phyloP scores from a whole-genome alignment of 2,329 filamentous ascomycete genomes.

The Waltergamsia citrina region DNA sequence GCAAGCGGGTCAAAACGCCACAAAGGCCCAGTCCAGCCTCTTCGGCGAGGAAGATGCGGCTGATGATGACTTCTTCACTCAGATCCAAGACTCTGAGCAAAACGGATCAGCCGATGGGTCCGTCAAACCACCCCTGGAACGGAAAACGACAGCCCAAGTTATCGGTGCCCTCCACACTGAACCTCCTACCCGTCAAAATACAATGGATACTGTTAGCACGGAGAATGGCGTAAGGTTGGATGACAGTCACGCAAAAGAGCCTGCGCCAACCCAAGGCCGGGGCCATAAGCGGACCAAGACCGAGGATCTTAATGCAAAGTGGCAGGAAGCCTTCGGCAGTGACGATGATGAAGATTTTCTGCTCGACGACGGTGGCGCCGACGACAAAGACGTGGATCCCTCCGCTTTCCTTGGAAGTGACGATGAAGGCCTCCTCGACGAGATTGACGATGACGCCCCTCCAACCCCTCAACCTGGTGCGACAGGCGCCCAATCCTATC shows the following conservation, averaged over 20 bases:
- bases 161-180: constrained; percentile 38
- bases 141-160: constrained; percentile 63
- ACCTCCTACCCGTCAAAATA: constrained; percentile 16
- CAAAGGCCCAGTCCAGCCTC: constrained; percentile 12
- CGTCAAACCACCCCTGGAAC: constrained; percentile 32
- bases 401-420: constrained; percentile 69
- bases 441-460: constrained; percentile 34
- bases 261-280: constrained; percentile 5
- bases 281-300: constrained; percentile 18
- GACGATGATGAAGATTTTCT: constrained; percentile 62
- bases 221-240: constrained; percentile 13
- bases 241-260: constrained; percentile 9
- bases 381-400: constrained; percentile 43
- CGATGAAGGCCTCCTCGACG: constrained; percentile 76
- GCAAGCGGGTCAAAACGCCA: not conserved
- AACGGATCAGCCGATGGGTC: constrained; percentile 8
- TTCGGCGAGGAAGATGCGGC: constrained; percentile 37
- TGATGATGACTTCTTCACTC: constrained; percentile 55
- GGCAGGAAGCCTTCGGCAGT: constrained; percentile 72
- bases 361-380: constrained; percentile 42
- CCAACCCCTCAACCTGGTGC: not conserved
- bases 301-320: constrained; percentile 68
- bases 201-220: constrained; percentile 18
- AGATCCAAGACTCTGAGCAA: constrained; percentile 26
- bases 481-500: not conserved